Conservation (phyloP, 495 filamentous ascomycete species). For the Amniculicola lignicola region DNA sequence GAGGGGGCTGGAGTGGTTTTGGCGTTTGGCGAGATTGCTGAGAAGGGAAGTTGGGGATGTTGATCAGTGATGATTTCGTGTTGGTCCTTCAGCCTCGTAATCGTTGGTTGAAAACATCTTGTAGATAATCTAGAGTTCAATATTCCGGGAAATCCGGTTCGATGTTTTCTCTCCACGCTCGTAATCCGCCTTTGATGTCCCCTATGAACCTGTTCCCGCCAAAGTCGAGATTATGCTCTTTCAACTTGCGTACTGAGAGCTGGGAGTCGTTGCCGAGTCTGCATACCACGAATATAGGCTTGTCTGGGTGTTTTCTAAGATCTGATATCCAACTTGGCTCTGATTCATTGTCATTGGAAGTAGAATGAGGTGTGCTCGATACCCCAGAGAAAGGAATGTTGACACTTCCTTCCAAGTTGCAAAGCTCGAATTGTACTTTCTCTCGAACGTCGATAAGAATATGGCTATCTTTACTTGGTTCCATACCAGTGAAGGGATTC, state of each 20-base stretch:
- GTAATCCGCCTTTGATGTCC: constrained; percentile 79
- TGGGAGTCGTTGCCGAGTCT: constrained; percentile 89
- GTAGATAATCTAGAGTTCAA: too few species aligned
- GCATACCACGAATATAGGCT: constrained; percentile 74
- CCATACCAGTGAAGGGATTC: constrained; percentile 21
- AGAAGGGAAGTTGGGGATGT: too few species aligned
- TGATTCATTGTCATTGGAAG: background rate
- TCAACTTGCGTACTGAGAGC: constrained; percentile 66
- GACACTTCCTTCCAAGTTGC: constrained; percentile 65
- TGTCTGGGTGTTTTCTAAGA: constrained; percentile 21
- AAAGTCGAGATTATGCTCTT: constrained; percentile 60
- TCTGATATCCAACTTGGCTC: constrained; percentile 23
- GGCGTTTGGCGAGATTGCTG: too few species aligned
- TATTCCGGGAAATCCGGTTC: constrained; percentile 69
- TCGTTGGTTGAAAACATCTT: too few species aligned
- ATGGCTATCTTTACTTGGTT: constrained; percentile 38
- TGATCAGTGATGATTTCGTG: too few species aligned
- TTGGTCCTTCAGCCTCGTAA: too few species aligned
- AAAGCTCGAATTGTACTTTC: constrained; percentile 79
- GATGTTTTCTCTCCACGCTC: constrained; percentile 77
- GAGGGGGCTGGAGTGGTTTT: too few species aligned
- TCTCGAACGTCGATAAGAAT: constrained; percentile 80
- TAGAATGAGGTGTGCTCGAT: background rate
- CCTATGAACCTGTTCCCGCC: constrained; percentile 59
- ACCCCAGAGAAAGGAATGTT: constrained; percentile 67